Evolutionary conservation across 2,329 filamentous ascomycete genomes (phyloP), one percentile per base, ranked within the genome.

Genomic region (Graphilbum fragrans): DNA sequence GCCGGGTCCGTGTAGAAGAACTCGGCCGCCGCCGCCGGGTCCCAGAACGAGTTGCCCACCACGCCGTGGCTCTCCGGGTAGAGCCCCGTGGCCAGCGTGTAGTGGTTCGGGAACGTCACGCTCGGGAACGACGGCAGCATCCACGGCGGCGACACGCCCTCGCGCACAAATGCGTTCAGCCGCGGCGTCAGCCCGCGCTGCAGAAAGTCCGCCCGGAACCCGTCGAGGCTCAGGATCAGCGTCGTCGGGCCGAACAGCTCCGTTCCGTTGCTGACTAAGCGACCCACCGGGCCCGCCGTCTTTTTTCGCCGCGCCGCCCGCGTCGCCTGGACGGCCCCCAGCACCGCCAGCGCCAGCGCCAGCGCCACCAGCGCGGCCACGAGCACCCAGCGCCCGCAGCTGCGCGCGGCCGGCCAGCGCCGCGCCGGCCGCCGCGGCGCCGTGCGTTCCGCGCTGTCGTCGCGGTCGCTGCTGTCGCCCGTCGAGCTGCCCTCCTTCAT

Each of bases 61-160:
- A 98, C 71, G 0, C 92, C 92, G 55, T 98, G 92, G 43, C 80
- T 81, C 61, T 96, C 90, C 0, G 92, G 92, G 52, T 96, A 87
- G 21, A 96, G 63, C 0, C 92, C 92, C 0, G 92, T 96, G 1
- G 86, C 86, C 31, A 96, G 67, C 0, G 90, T 95, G 59, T 90
- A 95, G 59, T 96, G 92, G 52, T 96, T 90, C 12, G 92, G 92
- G 53, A 98, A 98, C 0, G 92, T 98, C 36, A 98, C 86, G 19
- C 86, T 94, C 0, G 92, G 92, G 50, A 98, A 98, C 32, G 86
- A 93, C 0, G 92, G 92, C 7, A 77, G 72, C 87, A 98, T 95
- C 61, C 90, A 95, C 49, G 78, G 72, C 3, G 92, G 90, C 6
- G 88, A 94, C 11, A 96, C 79, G 23, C 92, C 92, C 49, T 86